Conservation (phyloP, 129 eudicot genomes). For the Smallanthus sonchifolius region DNA sequence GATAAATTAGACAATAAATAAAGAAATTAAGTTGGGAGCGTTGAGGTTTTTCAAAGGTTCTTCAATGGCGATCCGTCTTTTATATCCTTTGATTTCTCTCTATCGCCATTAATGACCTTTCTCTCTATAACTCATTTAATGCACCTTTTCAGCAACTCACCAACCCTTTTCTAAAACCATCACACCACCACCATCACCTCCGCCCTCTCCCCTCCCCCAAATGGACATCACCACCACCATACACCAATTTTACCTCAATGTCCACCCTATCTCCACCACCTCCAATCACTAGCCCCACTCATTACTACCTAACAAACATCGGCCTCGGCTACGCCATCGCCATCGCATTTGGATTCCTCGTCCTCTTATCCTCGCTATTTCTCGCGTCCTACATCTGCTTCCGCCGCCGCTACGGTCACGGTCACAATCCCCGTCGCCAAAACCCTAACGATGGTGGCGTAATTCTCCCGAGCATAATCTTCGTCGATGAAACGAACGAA, state of each 20-base stretch:
- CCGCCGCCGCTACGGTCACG: constrained; percentile 41
- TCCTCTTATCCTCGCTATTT: constrained; percentile 59
- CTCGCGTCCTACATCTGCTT: constrained; percentile 68
- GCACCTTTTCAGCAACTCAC: constrained; percentile 50
- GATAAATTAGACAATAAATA: not conserved
- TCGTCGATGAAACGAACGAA: constrained; percentile 70
- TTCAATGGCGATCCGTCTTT: constrained; percentile 36
- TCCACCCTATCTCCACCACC: constrained; percentile 44
- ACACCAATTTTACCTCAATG: constrained; percentile 37
- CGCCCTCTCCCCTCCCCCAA: constrained; percentile 24
- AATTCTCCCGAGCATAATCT: constrained; percentile 70
- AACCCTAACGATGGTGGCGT: constrained; percentile 37
- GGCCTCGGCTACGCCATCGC: constrained; percentile 86
- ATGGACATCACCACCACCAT: constrained; percentile 45
- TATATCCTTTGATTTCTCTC: constrained; percentile 27
- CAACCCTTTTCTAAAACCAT: constrained; percentile 35
- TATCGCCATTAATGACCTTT: constrained; percentile 35
- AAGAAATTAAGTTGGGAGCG: constrained; percentile 8
- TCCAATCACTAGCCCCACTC: constrained; percentile 24
- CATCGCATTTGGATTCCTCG: constrained; percentile 73
- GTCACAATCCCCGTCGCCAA: not conserved
- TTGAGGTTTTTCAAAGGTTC: constrained; percentile 24
- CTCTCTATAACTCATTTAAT: constrained; percentile 45
- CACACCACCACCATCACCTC: constrained; percentile 19
- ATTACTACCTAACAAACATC: constrained; percentile 39